Base-by-base conservation (phyloP, 257 asterid species). In the Marsdenia floribunda region DNA sequence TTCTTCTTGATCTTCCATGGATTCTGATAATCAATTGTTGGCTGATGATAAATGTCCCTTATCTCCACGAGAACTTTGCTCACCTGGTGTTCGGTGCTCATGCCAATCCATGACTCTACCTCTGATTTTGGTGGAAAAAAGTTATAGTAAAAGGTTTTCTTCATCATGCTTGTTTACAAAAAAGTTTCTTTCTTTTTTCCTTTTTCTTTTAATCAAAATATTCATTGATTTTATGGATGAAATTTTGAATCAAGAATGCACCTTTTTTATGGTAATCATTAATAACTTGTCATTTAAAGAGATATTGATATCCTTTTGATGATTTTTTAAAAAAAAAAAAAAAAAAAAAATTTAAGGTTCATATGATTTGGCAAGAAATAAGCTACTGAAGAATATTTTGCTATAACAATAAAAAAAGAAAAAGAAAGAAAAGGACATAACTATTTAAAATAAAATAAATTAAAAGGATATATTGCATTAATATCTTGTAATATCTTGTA, bases 1-100 rank as follows among this genome's bases (percentile, higher is more conserved):
- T 37, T 60, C 53, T 89, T 89, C 82, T 71, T 79, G 54, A 89
- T 86, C 71, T 75, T 75, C 91, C 96, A 88, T 1, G 96, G 93
- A 38, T 83, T 52, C 6, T 57, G 66, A 2, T 68, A 80, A 22
- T 88, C 84, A 0, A 70, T 2, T 40, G 16, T 6, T 0, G 93
- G 85, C 0, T 87, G 71, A 0, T 87, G 83, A 19, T 73, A 57
- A 19, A 84, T 21, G 24, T 85, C 90, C 11, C 86, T 63, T 3
- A 87, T 83, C 80, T 90, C 93, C 46, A 88, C 76, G 60, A 90
- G 73, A 50, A 35, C 33, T 7, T 88, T 87, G 70, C 72, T 26
- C 52, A 22, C 75, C 75, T 40, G 77, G 52, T 33, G 37, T 24
- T 1, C 74, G 8, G 19, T 42, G 58, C 13, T 53, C 19, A 37